Evolutionary conservation across 768 basidiomycete genomes (phyloP).

Genomic region (Hemileccinum rubropunctum): DNA sequence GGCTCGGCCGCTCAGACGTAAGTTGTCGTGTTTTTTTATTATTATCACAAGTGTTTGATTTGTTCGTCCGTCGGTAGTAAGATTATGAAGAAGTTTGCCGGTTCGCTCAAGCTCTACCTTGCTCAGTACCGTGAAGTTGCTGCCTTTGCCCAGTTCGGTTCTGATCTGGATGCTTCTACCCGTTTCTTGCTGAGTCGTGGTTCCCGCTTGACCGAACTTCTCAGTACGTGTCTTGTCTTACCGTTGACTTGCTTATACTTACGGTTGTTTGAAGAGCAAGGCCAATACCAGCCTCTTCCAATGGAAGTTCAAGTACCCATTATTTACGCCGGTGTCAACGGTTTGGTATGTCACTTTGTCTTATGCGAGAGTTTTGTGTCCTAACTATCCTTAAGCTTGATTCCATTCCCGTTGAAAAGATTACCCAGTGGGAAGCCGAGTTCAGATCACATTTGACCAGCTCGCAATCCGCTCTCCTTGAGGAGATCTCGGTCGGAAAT

Average conservation of each 20-base stretch:
- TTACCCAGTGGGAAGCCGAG: constrained; percentile 88
- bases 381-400: constrained; percentile 60
- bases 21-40: constrained; percentile 31
- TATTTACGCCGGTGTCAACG: constrained; percentile 99
- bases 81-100: constrained; percentile 99
- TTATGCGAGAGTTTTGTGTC: background rate
- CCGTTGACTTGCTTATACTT: constrained; percentile 4
- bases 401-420: constrained; percentile 91
- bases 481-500: constrained; percentile 78
- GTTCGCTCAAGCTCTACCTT: constrained; percentile 99
- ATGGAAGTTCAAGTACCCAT: constrained; percentile 98
- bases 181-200: constrained; percentile 98
- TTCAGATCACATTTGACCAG: constrained; percentile 86
- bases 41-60: background rate
- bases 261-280: constrained; percentile 68
- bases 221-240: constrained; percentile 51
- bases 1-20: constrained; percentile 99
- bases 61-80: constrained; percentile 48
- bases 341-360: constrained; percentile 62
- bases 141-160: constrained; percentile 99
- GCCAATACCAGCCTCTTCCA: constrained; percentile 92
- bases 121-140: constrained; percentile 99
- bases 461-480: constrained; percentile 71
- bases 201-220: constrained; percentile 95
- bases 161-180: constrained; percentile 98